A percentile compares a stretch with the other conserved stretches of the same genome.
phyloP scores from a whole-genome alignment of 208 protist genomes.

The Crithidia bombi region DNA sequence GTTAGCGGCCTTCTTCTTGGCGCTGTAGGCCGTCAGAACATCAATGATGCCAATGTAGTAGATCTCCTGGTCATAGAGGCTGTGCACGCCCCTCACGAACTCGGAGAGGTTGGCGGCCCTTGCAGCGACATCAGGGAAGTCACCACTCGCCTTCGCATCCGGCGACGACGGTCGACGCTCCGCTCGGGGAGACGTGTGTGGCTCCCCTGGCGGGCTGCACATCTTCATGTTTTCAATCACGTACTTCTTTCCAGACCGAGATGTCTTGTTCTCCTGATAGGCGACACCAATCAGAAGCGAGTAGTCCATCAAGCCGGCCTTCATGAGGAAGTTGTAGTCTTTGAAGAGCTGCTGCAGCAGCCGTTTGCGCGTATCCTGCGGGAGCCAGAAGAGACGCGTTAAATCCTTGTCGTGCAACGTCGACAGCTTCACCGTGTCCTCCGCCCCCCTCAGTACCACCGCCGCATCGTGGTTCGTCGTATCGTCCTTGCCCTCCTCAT shows the following conservation, averaged over 20 bases:
- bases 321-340: slow-evolving; percentile 70
- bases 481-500: not conserved
- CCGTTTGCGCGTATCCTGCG: slow-evolving; percentile 37
- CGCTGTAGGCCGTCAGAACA: slow-evolving; percentile 79
- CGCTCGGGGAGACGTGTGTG: not conserved
- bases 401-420: slow-evolving; percentile 88
- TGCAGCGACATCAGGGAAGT: not conserved
- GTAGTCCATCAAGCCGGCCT: slow-evolving; percentile 83
- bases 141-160: not conserved
- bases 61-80: slow-evolving; percentile 71
- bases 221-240: slow-evolving; percentile 57
- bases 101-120: slow-evolving; percentile 26
- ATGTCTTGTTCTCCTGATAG: slow-evolving; percentile 66
- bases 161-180: slow-evolving; percentile 29
- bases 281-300: slow-evolving; percentile 85
- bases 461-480: not conserved
- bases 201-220: not conserved
- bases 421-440: slow-evolving; percentile 46
- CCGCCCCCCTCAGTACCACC: slow-evolving; percentile 35
- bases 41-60: slow-evolving; percentile 93
- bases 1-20: slow-evolving; percentile 86
- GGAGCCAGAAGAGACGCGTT: slow-evolving; percentile 80
- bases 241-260: slow-evolving; percentile 42
- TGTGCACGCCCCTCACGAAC: slow-evolving; percentile 61
- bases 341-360: slow-evolving; percentile 57